Conservation (phyloP, 2,329 filamentous ascomycete species). For the Trematosphaeria pertusa region DNA sequence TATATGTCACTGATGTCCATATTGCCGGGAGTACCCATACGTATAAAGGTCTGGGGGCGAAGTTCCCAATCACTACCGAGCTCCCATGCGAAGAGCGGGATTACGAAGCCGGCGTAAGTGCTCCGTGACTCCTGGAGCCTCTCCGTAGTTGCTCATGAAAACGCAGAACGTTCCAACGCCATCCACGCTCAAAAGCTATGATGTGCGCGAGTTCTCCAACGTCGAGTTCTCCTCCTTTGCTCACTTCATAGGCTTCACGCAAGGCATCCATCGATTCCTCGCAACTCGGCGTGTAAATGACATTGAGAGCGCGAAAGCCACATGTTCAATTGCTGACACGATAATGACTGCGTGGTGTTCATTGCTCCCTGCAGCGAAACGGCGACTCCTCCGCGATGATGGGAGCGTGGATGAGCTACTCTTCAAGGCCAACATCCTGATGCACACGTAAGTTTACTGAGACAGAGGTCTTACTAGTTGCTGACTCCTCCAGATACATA, state of each 20-base stretch:
- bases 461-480: not conserved
- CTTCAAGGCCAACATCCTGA: slow-evolving; percentile 70
- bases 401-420: slow-evolving; percentile 83
- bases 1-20: slow-evolving; percentile 79
- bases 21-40: slow-evolving; percentile 76
- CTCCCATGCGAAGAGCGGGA: slow-evolving; percentile 81
- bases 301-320: slow-evolving; percentile 17
- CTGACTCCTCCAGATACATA: slow-evolving; percentile 21
- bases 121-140: too few relatives aligned
- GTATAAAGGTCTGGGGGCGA: slow-evolving; percentile 5
- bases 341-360: slow-evolving; percentile 75
- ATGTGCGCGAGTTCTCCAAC: slow-evolving; percentile 73
- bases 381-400: slow-evolving; percentile 69
- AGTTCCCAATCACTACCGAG: slow-evolving; percentile 65
- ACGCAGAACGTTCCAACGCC: slow-evolving; percentile 29
- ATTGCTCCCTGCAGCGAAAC: slow-evolving; percentile 74
- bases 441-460: slow-evolving; percentile 27
- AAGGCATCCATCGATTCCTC: slow-evolving; percentile 77
- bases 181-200: slow-evolving; percentile 71
- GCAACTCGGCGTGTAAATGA: slow-evolving; percentile 24
- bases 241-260: slow-evolving; percentile 78
- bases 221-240: slow-evolving; percentile 82
- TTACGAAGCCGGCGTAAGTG: slow-evolving; percentile 52
- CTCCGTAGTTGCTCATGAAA: too few relatives aligned
- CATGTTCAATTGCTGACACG: slow-evolving; percentile 50